These are phyloP conservation scores for Xylariaceae sp. DNA, from an alignment of 2,329 filamentous ascomycete species.

Conservation along the genomic window DNA sequence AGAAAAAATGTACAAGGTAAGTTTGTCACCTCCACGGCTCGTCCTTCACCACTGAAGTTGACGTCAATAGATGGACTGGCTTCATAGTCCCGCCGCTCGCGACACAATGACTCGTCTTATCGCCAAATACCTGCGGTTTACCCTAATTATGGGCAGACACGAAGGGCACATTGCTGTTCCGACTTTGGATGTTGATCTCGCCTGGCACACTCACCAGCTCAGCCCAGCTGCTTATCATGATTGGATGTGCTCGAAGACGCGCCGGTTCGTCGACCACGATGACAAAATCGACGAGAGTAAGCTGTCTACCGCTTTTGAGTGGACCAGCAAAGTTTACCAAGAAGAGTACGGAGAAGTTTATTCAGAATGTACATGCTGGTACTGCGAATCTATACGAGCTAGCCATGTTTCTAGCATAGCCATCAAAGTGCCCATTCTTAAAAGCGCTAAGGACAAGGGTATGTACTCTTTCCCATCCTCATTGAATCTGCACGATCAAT, in stretches of 20 bases:
- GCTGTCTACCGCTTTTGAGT: conserved; percentile 70
- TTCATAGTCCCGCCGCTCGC: conserved; percentile 70
- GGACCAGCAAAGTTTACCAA: conserved; percentile 74
- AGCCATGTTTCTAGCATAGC: conserved; percentile 56
- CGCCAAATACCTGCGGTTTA: conserved; percentile 68
- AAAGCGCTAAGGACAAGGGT: conserved; percentile 50
- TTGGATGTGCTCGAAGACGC: conserved; percentile 55
- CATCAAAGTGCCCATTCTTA: conserved; percentile 52
- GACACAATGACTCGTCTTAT: conserved; percentile 70
- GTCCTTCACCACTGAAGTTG: neutral
- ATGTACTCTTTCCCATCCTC: conserved; percentile 22
- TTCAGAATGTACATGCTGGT: conserved; percentile 81
- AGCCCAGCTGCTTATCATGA: conserved; percentile 66
- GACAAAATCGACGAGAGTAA: conserved; percentile 78
- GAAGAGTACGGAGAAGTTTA: conserved; percentile 70
- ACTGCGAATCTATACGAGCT: conserved; percentile 75
- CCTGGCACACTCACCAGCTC: conserved; percentile 83
- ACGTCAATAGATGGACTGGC: conserved; percentile 67
- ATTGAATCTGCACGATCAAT: neutral
- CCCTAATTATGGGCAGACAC: conserved; percentile 60
- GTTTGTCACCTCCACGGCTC: neutral
- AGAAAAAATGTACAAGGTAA: conserved; percentile 71
- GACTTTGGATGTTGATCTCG: conserved; percentile 76
- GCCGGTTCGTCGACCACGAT: conserved; percentile 77
- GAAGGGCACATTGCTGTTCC: conserved; percentile 63